Base-by-base conservation (phyloP, 2,329 filamentous ascomycete species). In the Coniochaeta sp. region DNA sequence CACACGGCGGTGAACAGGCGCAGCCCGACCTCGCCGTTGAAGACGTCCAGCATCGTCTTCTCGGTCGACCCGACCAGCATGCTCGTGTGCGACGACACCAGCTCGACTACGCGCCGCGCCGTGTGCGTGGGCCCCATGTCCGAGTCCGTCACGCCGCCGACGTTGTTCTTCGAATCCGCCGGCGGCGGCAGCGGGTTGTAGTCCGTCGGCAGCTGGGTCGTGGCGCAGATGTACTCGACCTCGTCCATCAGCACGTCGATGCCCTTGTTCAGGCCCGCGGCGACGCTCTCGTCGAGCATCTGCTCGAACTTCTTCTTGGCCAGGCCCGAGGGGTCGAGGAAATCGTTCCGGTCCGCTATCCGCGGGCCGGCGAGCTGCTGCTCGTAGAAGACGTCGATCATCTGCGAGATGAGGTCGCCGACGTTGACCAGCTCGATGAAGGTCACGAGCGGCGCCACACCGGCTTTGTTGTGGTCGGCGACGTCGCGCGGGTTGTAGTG, bases 291-390 rank as follows among this genome's bases (percentile, higher is more conserved):
- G 70, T 99, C 95, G 1, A 99, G 87, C 89, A 97, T 96, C 71
- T 97, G 93, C 79, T 99, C 95, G 68, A 98, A 99, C 65, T 91
- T 92, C 78, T 97, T 98, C 84, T 99, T 99, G 65, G 95, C 93
- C 67, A 97, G 89, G 34, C 90, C 89, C 0, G 93, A 91, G 22
- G 92, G 89, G 69, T 96, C 91, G 55, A 99, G 80, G 69, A 99
- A 99, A 75, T 99, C 95, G 71, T 96, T 96, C 50, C 90, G 87
- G 71, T 98, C 93, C 1, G 89, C 89, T 58, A 99, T 87, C 68
- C 90, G 90, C 16, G 89, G 85, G 0, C 86, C 84, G 6, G 92
- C 86, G 30, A 99, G 83, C 75, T 99, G 95, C 75, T 98, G 95
- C 71, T 96, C 90, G 75, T 96, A 99, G 72, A 99, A 99, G 36